phyloP scores from a whole-genome alignment of 306 rosid genomes.

The Medicago lupulina region DNA sequence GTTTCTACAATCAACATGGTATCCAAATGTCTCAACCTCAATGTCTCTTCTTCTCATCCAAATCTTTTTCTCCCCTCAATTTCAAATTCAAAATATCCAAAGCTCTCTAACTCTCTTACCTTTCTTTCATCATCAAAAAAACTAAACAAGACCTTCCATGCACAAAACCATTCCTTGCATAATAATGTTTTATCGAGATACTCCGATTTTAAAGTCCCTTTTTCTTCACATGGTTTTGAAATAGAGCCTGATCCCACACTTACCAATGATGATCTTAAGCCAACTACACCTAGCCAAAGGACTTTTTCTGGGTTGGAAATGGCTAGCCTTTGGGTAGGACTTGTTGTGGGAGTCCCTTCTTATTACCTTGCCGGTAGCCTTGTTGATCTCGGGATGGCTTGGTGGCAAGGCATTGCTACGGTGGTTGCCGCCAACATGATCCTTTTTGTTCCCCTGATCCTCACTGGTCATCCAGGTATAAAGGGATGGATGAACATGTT shows the following conservation, averaged over 20 bases:
- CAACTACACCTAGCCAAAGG: conserved; percentile 62
- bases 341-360: conserved; percentile 89
- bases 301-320: conserved; percentile 73
- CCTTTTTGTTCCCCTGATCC: conserved; percentile 63
- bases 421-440: conserved; percentile 74
- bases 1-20: conserved; percentile 42
- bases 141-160: conserved; percentile 8
- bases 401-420: conserved; percentile 95
- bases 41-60: conserved; percentile 42
- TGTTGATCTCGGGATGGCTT: conserved; percentile 94
- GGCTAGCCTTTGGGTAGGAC: conserved; percentile 83
- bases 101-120: conserved; percentile 16
- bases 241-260: conserved; percentile 56
- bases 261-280: conserved; percentile 76
- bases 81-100: conserved; percentile 31
- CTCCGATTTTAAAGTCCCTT: conserved; percentile 25
- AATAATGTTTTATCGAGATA: conserved; percentile 6
- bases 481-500: neutral
- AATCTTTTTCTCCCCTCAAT: conserved; percentile 7
- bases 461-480: conserved; percentile 84
- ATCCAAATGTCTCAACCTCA: conserved; percentile 47
- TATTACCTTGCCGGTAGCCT: conserved; percentile 91
- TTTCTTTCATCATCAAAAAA: conserved; percentile 1
- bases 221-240: neutral
- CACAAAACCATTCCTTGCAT: neutral